Evolutionary conservation across 495 filamentous ascomycete species (phyloP).

Genomic region (Penicillium canescens): DNA sequence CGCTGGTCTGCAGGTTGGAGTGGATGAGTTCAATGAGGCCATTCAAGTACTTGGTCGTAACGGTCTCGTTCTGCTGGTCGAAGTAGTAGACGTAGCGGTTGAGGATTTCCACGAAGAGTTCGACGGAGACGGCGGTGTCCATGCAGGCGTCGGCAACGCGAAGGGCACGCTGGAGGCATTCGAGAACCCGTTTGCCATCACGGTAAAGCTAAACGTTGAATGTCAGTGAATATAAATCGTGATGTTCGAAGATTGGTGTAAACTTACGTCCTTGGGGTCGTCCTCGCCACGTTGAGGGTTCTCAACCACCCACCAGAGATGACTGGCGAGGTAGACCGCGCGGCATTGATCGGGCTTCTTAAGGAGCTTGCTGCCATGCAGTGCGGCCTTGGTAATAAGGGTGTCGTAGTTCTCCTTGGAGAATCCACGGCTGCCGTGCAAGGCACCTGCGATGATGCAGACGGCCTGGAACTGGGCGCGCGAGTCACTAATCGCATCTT

Average conservation of each 20-base stretch:
- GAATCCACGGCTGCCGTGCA: conserved; percentile 85
- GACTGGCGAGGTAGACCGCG: conserved; percentile 92
- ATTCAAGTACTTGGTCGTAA: conserved; percentile 97
- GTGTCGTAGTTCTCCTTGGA: conserved; percentile 97
- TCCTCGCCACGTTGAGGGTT: conserved; percentile 79
- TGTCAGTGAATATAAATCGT: conserved; percentile 3
- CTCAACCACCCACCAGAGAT: conserved; percentile 97
- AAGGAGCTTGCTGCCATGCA: conserved; percentile 94
- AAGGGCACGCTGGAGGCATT: conserved; percentile 92
- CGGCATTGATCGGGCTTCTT: conserved; percentile 98
- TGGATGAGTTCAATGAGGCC: conserved; percentile 98
- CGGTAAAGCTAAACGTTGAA: conserved; percentile 71
- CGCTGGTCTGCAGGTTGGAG: conserved; percentile 84
- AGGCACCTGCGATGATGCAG: conserved; percentile 85
- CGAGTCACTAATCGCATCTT: conserved; percentile 92
- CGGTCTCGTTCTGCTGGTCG: conserved; percentile 97
- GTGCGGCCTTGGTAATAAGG: conserved; percentile 92
- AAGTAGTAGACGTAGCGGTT: conserved; percentile 99
- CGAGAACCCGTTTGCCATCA: conserved; percentile 93
- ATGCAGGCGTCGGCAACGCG: conserved; percentile 98
- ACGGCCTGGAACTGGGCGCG: conserved; percentile 97
- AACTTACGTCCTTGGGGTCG: conserved; percentile 77
- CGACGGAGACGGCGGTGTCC: conserved; percentile 97
- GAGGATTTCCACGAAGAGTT: conserved; percentile 96
- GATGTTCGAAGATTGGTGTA: neutral